A percentile compares a stretch with the other conserved stretches of the same genome.
Conservation (phyloP, 768 basidiomycete species). For the Mycena vulgaris region DNA sequence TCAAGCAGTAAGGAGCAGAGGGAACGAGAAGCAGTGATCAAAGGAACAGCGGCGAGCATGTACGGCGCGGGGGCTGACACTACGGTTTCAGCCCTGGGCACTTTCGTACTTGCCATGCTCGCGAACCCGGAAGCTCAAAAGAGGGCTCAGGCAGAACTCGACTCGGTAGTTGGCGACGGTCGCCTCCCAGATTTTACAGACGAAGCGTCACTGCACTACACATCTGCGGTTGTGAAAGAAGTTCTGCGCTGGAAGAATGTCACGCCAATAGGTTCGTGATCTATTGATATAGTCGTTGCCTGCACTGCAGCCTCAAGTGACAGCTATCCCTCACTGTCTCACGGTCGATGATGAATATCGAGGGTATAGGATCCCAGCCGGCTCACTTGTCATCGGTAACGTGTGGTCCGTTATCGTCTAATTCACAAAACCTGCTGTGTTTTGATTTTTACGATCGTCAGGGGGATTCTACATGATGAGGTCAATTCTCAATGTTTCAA, state of each 20-base stretch:
- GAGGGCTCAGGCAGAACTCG: conserved; percentile 50
- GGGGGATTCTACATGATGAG: too few relatives aligned
- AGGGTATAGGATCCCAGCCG: too few relatives aligned
- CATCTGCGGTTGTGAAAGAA: conserved; percentile 7
- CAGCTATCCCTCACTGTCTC: conserved; percentile 50
- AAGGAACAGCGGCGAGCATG: conserved; percentile 1
- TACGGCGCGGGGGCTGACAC: conserved; percentile 10
- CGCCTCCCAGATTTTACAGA: conserved; percentile 46
- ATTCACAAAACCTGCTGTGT: too few relatives aligned
- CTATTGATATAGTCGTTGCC: neutral
- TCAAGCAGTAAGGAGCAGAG: too few relatives aligned
- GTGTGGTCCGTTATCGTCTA: conserved; percentile 39
- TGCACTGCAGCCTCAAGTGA: too few relatives aligned
- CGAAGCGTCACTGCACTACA: conserved; percentile 41
- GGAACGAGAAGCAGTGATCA: neutral
- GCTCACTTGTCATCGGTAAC: conserved; percentile 44
- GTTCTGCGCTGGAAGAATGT: conserved; percentile 20
- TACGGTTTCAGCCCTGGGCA: too few relatives aligned
- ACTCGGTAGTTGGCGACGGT: conserved; percentile 45
- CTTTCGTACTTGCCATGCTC: too few relatives aligned
- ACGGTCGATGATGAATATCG: conserved; percentile 52
- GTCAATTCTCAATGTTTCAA: too few relatives aligned
- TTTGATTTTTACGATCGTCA: too few relatives aligned
- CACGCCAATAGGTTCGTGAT: conserved; percentile 17
- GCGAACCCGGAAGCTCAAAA: conserved; percentile 47